Base-by-base conservation (phyloP, 495 filamentous ascomycete species). In the Pyrenula massariospora region DNA sequence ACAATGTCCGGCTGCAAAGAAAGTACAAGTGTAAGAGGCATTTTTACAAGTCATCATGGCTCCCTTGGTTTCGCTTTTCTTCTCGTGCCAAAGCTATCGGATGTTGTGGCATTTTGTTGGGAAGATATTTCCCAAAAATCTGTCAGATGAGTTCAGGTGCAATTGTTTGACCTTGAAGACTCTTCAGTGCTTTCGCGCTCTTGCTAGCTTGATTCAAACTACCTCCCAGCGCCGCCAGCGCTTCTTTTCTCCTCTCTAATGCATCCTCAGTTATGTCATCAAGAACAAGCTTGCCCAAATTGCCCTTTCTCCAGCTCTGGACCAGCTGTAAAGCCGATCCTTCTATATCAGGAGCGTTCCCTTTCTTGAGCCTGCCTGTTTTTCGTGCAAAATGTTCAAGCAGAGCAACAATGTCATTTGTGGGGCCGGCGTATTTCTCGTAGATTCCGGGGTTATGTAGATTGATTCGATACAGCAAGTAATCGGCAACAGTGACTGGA, bases 391-490 rank as follows among this genome's bases (percentile, higher is more conserved):
- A 80, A 0, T 66, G 77, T 12, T 82, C 75, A 15, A 97, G 70
- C 8, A 95, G 79, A 21, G 77, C 74, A 36, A 72, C 62, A 19
- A 96, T 72, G 57, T 96, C 88, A 66, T 98, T 96, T 0, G 93
- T 96, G 12, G 91, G 88, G 12, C 63, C 56, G 48, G 76, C 78
- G 69, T 88, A 88, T 12, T 78, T 72, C 20, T 70, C 56, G 66
- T 96, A 96, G 42, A 78, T 65, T 20, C 57, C 50, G 1, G 81
- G 72, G 57, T 81, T 70, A 48, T 74, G 69, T 48, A 77, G 63
- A 60, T 98, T 98, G 25, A 98, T 72, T 48, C 83, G 82, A 68
- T 83, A 97, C 22, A 98, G 78, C 24, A 97, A 69, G 65, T 94
- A 98, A 63, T 98, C 93, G 10, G 88, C 91, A 21, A 97, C 60